Evolutionary conservation across 176 grass and related monocot genomes (phyloP), one percentile per base, ranked within the genome.

Genomic region (Echinochloa phyllopogon): DNA sequence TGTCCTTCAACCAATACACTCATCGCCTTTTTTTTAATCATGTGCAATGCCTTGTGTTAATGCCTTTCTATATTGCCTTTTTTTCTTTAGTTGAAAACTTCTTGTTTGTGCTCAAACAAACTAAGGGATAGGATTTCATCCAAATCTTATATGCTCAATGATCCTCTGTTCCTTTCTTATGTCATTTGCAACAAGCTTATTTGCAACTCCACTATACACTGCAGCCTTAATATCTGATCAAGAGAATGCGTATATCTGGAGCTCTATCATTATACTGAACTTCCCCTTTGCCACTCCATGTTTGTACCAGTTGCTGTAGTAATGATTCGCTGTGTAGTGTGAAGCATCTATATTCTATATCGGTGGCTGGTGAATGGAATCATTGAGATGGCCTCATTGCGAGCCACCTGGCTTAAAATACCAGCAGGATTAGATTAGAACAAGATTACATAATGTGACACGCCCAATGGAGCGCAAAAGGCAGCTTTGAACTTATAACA

Each of bases 351-450:
- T 52, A 58, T 23, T 55, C 3, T 4, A 0, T 8, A 11, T 33
- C 43, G 58, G 45, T 44, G 59, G 14, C 24, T 63, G 60, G 25
- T 16, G 60, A 63, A 33, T 73, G 70, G 68, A 41, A 68, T 68
- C 18, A 39, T 52, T 52, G 62, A 27, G 27, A 8, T 50, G 69
- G 4, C 6, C 33, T 53, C 20, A 72, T 62, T 56, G 37, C 6
- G 74, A 83, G 56, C 13, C 74, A 83, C 37, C 53, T n/a, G n/a
- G 58, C 20, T 43, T 71, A 55, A 72, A 63, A 78, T 83, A 59
- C 14, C 66, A 47, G 3, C 18, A 33, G 15, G 43, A 13, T 52
- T 50, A 29, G 10, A 44, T 44, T n/a, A 18, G 27, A 75, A 39
- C 5, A 71, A 25, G 52, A 47, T 29, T 72, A 39, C 57, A 74